Conservation (phyloP, 176 grass and related monocot genomes). For the Phoenix roebelenii region DNA sequence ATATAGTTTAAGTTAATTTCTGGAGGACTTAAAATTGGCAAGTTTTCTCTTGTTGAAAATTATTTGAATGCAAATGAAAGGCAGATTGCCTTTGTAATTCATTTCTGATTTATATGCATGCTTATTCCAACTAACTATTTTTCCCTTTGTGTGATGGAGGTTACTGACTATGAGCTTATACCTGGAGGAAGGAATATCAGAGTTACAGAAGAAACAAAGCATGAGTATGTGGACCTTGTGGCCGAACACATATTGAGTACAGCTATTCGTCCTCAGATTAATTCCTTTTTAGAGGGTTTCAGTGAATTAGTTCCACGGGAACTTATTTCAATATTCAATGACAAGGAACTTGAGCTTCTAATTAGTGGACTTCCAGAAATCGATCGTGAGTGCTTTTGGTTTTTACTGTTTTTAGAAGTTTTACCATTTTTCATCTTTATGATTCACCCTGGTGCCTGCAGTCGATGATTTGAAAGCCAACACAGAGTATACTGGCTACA, state of each 20-base stretch:
- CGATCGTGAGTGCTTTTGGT: slow-evolving; percentile 48
- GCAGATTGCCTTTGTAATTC: too few species aligned
- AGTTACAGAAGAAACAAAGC: slow-evolving; percentile 78
- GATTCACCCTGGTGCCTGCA: slow-evolving; percentile 24
- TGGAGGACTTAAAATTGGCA: too few species aligned
- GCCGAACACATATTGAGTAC: slow-evolving; percentile 77
- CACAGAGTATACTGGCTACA: slow-evolving; percentile 68
- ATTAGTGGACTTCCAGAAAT: slow-evolving; percentile 85
- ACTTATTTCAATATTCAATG: slow-evolving; percentile 73
- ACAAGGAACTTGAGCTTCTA: slow-evolving; percentile 79
- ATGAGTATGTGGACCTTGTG: slow-evolving; percentile 83
- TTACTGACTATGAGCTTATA: slow-evolving; percentile 82
- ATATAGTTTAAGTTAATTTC: too few species aligned
- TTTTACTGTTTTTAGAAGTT: neutral
- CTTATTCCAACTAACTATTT: neutral
- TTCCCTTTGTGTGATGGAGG: slow-evolving; percentile 24
- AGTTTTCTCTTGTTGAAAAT: too few species aligned
- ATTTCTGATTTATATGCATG: too few species aligned
- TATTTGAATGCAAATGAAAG: too few species aligned
- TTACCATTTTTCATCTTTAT: neutral
- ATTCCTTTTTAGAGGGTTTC: slow-evolving; percentile 69
- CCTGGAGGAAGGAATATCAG: slow-evolving; percentile 63
- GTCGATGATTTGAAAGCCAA: slow-evolving; percentile 69
- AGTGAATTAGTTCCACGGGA: slow-evolving; percentile 59
- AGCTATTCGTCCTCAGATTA: slow-evolving; percentile 77